Evolutionary conservation across 2,329 filamentous ascomycete genomes (phyloP), one percentile per base, ranked within the genome.

Genomic region (Hypocreales sp.): DNA sequence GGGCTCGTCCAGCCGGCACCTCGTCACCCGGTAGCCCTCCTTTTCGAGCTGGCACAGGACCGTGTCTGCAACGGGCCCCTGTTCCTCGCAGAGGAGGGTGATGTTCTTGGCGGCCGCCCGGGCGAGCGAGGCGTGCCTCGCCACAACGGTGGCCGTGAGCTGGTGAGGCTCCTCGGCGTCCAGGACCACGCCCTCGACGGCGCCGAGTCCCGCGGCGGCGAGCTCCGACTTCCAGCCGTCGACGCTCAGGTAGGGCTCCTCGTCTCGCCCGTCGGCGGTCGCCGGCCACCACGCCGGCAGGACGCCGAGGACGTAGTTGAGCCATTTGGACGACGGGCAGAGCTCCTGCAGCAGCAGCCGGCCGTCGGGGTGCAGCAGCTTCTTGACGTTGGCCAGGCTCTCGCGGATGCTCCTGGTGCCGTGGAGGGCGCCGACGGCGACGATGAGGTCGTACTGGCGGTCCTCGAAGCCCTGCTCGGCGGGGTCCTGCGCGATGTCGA

Each of bases 251-350:
- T 39, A 45, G 4, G 48, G 48, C 25, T 40, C 40, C 4, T 35
- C 31, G 1, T 28, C 7, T 3, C 47, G 40, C 2, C 31, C 33
- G 10, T 50, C 43, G 1, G 35, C 31, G 8, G 27, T 34, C 5
- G 48, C 47, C 2, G 48, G 35, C 51, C 51, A 55, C 50, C 51
- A 55, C 2, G 42, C 45, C 0, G 45, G 34, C 11, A 47, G 32
- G 1, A 15, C n/a, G 15, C 20, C 32, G 7, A 7, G 15, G 19
- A 21, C 13, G 14, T 22, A 20, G 20, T 27, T 27, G 11, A n/a
- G 13, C 25, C 25, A 22, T 15, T 27, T 27, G 15, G 13, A 21
- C n/a, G n/a, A 11, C 8, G 25, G 17, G 2, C 13, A 27, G 7
- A 31, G 25, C 10, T 31, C 29, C 2, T 21, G 20, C 2, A 31